phyloP scores from a whole-genome alignment of 768 basidiomycete genomes.

The Hygrophoropsis aurantiaca region DNA sequence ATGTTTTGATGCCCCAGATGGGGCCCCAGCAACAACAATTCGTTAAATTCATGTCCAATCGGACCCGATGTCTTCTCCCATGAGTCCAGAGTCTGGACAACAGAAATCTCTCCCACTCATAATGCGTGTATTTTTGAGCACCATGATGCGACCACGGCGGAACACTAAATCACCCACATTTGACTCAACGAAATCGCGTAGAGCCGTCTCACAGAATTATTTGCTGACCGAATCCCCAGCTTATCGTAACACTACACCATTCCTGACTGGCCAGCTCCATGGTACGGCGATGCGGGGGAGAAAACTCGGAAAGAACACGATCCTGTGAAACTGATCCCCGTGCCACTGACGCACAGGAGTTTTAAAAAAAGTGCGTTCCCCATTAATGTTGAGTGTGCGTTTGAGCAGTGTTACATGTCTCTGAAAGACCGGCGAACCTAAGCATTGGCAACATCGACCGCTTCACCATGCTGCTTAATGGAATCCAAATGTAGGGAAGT shows the following conservation, averaged over 20 bases:
- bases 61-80: background rate
- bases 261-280: background rate
- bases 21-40: background rate
- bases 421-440: background rate
- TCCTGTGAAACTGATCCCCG: background rate
- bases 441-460: background rate
- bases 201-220: background rate
- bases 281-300: background rate
- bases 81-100: background rate
- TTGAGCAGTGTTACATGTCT: background rate
- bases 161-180: background rate
- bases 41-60: background rate
- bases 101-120: no score
- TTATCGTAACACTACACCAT: background rate
- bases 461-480: no score
- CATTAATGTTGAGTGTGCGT: background rate
- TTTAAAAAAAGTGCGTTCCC: background rate
- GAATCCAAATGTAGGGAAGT: background rate
- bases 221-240: background rate
- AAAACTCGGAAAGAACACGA: background rate
- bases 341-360: background rate
- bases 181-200: background rate
- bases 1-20: constrained; percentile 1
- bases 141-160: background rate
- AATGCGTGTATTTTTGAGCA: background rate